Conservation (phyloP, 768 basidiomycete genomes). For the Suillus cothurnatus region DNA sequence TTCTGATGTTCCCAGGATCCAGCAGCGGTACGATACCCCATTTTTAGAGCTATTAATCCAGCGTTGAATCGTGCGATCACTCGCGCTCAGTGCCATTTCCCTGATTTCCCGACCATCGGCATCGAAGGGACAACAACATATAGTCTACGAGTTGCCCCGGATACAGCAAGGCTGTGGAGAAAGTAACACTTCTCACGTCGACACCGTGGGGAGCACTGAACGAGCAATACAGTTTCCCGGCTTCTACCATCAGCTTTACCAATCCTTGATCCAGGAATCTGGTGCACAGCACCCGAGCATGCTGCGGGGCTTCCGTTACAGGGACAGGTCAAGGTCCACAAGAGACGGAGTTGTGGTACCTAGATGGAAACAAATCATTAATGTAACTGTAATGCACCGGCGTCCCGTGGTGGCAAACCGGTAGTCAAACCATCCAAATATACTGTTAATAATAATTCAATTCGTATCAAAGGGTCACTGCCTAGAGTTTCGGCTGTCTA, state of each 20-base stretch:
- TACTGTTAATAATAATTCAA: not conserved
- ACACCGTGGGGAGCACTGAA: slow-evolving; percentile 32
- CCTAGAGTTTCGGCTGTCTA: slow-evolving; percentile 7
- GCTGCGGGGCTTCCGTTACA: no score
- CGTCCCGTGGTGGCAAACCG: not conserved
- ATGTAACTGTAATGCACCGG: not conserved
- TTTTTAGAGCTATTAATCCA: slow-evolving; percentile 52
- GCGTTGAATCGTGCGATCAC: slow-evolving; percentile 47
- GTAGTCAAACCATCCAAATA: not conserved
- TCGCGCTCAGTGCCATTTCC: no score
- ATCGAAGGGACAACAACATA: slow-evolving; percentile 30
- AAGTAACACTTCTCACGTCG: slow-evolving; percentile 45
- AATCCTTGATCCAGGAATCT: no score
- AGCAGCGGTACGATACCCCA: not conserved
- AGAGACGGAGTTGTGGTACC: slow-evolving; percentile 19
- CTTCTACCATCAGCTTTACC: slow-evolving; percentile 41
- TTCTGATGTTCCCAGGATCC: slow-evolving; percentile 64
- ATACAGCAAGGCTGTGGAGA: slow-evolving; percentile 44
- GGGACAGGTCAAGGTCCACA: slow-evolving; percentile 53
- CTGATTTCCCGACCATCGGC: slow-evolving; percentile 52
- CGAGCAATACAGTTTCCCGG: slow-evolving; percentile 42
- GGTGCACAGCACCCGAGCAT: no score
- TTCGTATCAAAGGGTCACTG: not conserved
- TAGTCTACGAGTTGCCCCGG: slow-evolving; percentile 39
- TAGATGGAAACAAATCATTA: not conserved